Evolutionary conservation across 2,329 filamentous ascomycete species (phyloP).

Genomic region (Exserohilum turcica): DNA sequence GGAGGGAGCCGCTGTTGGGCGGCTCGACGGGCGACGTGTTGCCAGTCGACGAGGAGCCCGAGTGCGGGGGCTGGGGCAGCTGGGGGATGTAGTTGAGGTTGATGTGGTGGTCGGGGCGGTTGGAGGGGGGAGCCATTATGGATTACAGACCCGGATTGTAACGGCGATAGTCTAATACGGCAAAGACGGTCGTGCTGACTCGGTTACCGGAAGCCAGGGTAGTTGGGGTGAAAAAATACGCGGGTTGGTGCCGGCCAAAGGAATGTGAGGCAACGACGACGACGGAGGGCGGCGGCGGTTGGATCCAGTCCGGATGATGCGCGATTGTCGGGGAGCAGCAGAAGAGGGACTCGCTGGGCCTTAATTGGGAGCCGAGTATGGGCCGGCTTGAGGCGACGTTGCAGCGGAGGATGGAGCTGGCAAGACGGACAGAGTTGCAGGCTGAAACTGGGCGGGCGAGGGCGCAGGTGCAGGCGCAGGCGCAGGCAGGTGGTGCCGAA

Average conservation of each 20-base stretch:
- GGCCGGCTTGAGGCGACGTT: slow-evolving; percentile 24
- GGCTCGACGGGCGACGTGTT: slow-evolving; percentile 81
- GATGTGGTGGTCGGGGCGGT: slow-evolving; percentile 81
- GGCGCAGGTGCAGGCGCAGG: too few relatives aligned
- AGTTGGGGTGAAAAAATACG: slow-evolving; percentile 33
- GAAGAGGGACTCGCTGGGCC: slow-evolving; percentile 1
- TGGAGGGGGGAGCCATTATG: slow-evolving; percentile 81
- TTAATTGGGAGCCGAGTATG: slow-evolving; percentile 13
- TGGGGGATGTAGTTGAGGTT: slow-evolving; percentile 80
- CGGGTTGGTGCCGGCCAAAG: slow-evolving; percentile 50
- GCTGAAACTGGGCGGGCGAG: slow-evolving; percentile 11
- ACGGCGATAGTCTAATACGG: slow-evolving; percentile 29
- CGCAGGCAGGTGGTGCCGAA: neutral
- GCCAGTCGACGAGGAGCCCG: slow-evolving; percentile 79
- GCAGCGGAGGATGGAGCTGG: slow-evolving; percentile 10
- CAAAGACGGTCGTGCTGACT: slow-evolving; percentile 38
- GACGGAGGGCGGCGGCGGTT: slow-evolving; percentile 13
- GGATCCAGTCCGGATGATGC: slow-evolving; percentile 37
- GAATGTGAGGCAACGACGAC: slow-evolving; percentile 40
- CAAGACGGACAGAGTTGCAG: slow-evolving; percentile 6
- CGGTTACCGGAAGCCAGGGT: slow-evolving; percentile 48
- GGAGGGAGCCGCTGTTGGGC: slow-evolving; percentile 64
- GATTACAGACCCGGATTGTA: slow-evolving; percentile 63
- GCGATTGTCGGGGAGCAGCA: slow-evolving; percentile 5
- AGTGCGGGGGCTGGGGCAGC: slow-evolving; percentile 70